Base-by-base conservation (phyloP, 139 green algal species). In the Micromonas pusilla region DNA sequence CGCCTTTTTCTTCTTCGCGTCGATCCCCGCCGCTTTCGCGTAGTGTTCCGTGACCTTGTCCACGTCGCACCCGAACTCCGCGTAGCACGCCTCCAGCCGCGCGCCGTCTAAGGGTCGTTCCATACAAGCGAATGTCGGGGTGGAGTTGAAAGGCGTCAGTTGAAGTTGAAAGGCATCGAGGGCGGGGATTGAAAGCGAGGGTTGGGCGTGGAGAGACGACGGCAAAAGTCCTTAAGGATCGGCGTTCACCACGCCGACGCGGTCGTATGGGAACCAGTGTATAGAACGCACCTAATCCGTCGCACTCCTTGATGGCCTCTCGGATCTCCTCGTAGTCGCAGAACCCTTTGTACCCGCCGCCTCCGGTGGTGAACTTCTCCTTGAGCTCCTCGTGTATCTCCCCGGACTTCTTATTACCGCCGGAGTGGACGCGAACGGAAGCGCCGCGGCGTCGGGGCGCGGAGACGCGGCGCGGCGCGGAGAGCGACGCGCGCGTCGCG, bases 281-380 rank as follows among this genome's bases (percentile, higher is more conserved):
- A 63, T 16, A 63, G 20, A 63, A 63, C 16, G 20, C 16, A 20
- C 20, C 19, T 16, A 63, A 20, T n/a, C n/a, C 72, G 36, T 78
- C 72, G 72, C 72, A 78, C 52, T 78, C 72, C 33, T 78, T 78
- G 4, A 78, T 70, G 19, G 72, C 72, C 26, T 78, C 53, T 16
- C 52, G 39, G 20, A 78, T 68, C 6, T 78, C 72, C 2, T 78
- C 30, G 72, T 70, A 66, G 52, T 78, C 72, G 52, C 72, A 78
- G 30, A 70, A 66, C 23, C 72, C 72, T 13, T 67, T 33, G 13
- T 25, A 32, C 1, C 72, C 72, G 19, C 72, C 72, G 6, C 72
- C 72, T 32, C 52, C 72, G 28, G 30, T 26, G 28, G 72, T 78
- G 52, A 78, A 78, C 30, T 78, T 67, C 30, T 78, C 72, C 72